A percentile compares a stretch with the other conserved stretches of the same genome.
These are phyloP conservation scores for Lasiosphaeria hispida DNA, from an alignment of 495 filamentous ascomycete species.

Conservation along the genomic window DNA sequence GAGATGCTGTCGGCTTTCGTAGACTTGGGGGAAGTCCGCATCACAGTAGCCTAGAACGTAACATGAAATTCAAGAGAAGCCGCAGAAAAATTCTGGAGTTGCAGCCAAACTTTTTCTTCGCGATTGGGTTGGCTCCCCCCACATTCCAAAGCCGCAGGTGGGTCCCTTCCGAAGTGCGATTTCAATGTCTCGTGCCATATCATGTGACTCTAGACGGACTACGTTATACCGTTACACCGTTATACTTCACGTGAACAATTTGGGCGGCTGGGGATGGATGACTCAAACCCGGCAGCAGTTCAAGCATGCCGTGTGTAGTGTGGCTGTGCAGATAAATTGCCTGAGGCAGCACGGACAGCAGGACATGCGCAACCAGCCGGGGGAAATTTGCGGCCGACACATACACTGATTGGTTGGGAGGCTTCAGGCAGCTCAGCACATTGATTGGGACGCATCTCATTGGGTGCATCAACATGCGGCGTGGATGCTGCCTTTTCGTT, in stretches of 20 bases:
- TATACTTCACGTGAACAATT: not conserved
- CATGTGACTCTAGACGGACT: not conserved
- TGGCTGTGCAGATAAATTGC: not conserved
- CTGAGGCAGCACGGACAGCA: constrained; percentile 4
- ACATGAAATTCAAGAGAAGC: not conserved
- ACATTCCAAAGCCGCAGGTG: not conserved
- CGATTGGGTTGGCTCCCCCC: not conserved
- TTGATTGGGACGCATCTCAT: not conserved
- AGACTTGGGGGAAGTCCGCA: not conserved
- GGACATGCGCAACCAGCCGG: too few species aligned
- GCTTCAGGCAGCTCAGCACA: not conserved
- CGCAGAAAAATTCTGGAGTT: constrained; percentile 19
- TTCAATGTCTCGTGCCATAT: not conserved
- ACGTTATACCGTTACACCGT: not conserved
- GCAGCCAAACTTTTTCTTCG: constrained; percentile 21
- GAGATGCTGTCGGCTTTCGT: not conserved
- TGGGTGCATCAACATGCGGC: too few species aligned
- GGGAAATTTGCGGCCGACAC: not conserved
- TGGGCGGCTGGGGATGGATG: not conserved
- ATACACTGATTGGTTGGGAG: constrained; percentile 1
- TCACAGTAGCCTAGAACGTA: too few species aligned
- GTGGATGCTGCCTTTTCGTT: too few species aligned
- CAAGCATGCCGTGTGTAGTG: not conserved
- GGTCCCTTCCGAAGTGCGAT: not conserved
- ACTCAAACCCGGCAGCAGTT: not conserved